Percentiles rank a stretch among this genome's conserved stretches.
These are phyloP conservation scores for Rhizopus arrhizus DNA, from an alignment of 371 early-diverging fungal genomes.

Conservation along the genomic window DNA sequence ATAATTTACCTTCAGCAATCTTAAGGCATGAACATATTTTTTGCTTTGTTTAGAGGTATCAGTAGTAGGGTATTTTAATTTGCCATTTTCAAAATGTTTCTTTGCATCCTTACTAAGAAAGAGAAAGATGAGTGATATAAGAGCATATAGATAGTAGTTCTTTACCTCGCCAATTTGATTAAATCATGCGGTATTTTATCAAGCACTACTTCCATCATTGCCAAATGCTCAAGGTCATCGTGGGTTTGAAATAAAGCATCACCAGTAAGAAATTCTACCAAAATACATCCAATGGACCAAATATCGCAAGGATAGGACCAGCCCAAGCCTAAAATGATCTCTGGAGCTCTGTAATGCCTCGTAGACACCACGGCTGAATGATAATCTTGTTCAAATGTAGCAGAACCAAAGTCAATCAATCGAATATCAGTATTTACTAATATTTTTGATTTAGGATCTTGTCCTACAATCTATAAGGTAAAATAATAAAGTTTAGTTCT, in stretches of 20 bases:
- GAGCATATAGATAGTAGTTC: background rate
- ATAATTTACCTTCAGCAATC: constrained; percentile 56
- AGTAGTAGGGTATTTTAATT: constrained; percentile 68
- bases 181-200: constrained; percentile 40
- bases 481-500: too few relatives aligned
- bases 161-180: constrained; percentile 21
- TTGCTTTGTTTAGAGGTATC: constrained; percentile 65
- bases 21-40: constrained; percentile 68
- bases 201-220: constrained; percentile 74
- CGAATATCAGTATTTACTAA: constrained; percentile 76
- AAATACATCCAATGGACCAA: constrained; percentile 97
- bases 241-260: constrained; percentile 94
- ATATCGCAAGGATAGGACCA: constrained; percentile 97
- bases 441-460: constrained; percentile 43
- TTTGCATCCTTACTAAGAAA: constrained; percentile 45
- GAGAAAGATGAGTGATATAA: background rate
- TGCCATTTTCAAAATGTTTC: constrained; percentile 62
- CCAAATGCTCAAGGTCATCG: constrained; percentile 79
- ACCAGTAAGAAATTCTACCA: constrained; percentile 92
- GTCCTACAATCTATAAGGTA: constrained; percentile 15
- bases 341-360: constrained; percentile 96
- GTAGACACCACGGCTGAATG: constrained; percentile 90
- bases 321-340: constrained; percentile 88
- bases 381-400: constrained; percentile 92
- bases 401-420: constrained; percentile 96